Conservation (phyloP, 108 stramenopile species). For the Skeletonema menzelii region DNA sequence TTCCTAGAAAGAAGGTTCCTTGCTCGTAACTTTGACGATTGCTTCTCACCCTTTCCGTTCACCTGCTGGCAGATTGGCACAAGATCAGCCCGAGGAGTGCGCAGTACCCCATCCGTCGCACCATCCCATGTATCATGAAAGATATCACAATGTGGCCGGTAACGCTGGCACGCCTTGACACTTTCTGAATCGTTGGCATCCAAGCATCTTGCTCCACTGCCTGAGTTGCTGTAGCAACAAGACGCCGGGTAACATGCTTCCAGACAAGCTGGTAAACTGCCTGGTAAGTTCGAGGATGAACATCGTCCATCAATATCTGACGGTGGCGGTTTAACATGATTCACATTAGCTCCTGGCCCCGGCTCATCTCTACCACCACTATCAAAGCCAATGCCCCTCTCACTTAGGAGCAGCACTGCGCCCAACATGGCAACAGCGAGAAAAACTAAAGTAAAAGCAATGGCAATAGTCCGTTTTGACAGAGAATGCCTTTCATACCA, state of each 20-base stretch:
- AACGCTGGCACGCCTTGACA: constrained; percentile 9
- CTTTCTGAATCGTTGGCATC: neutral
- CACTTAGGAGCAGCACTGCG: neutral
- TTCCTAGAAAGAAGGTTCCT: neutral
- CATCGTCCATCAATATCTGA: constrained; percentile 25
- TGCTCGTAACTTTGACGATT: neutral
- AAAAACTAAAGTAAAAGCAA: neutral
- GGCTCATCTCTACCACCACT: neutral
- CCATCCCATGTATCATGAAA: constrained; percentile 28
- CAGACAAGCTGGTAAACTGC: constrained; percentile 19
- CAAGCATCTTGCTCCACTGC: constrained; percentile 5
- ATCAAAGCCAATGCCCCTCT: neutral
- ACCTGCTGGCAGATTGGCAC: constrained; percentile 2
- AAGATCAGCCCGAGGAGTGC: neutral
- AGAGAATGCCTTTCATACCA: neutral
- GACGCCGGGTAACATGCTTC: constrained; percentile 17
- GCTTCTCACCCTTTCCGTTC: neutral
- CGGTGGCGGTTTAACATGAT: neutral
- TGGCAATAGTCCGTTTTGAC: neutral
- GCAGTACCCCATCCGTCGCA: constrained; percentile 26
- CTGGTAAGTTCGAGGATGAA: constrained; percentile 34
- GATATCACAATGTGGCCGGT: constrained; percentile 31
- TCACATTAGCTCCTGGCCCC: neutral
- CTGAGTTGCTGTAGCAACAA: constrained; percentile 13
- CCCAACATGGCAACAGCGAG: neutral